Evolutionary conservation across 345 rosid species (phyloP).

Genomic region (Ceriops zippeliana): DNA sequence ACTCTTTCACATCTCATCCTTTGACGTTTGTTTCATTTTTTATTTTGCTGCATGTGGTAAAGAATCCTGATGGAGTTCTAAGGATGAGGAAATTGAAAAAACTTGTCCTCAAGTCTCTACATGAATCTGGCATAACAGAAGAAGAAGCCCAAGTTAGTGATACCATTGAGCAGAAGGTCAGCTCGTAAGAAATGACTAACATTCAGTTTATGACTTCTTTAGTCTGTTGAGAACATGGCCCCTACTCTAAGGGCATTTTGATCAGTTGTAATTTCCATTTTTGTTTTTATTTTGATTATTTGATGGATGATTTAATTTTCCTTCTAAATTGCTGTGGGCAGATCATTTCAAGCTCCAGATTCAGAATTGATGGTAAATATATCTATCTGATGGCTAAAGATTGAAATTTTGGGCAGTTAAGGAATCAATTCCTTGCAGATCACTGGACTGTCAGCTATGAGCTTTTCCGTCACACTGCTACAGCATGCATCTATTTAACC

Average conservation of each 20-base stretch:
- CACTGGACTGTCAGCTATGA: neutral
- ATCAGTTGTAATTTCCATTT: neutral
- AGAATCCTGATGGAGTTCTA: constrained; percentile 58
- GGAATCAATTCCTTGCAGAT: constrained; percentile 1
- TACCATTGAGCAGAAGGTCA: constrained; percentile 62
- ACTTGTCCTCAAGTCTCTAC: constrained; percentile 44
- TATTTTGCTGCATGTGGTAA: constrained; percentile 19
- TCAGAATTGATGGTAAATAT: constrained; percentile 48
- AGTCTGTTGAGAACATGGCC: too few relatives aligned
- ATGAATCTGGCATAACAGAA: constrained; percentile 41
- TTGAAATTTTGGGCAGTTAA: constrained; percentile 20
- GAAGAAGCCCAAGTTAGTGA: constrained; percentile 39
- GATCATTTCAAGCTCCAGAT: constrained; percentile 67
- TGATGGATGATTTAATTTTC: neutral
- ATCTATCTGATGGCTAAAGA: constrained; percentile 53
- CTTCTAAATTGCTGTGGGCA: constrained; percentile 20
- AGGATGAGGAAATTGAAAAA: constrained; percentile 72
- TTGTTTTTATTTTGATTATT: neutral
- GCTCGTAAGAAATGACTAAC: constrained; percentile 5
- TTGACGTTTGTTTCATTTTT: neutral
- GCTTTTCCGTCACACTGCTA: neutral
- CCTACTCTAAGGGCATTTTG: too few relatives aligned
- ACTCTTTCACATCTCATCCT: neutral
- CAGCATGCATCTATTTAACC: neutral
- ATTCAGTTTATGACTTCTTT: too few relatives aligned